Percentiles rank a stretch among this genome's conserved stretches.
These are phyloP conservation scores for Colletotrichum gloeosporioides DNA, from an alignment of 2,329 filamentous ascomycete species.

Conservation along the genomic window DNA sequence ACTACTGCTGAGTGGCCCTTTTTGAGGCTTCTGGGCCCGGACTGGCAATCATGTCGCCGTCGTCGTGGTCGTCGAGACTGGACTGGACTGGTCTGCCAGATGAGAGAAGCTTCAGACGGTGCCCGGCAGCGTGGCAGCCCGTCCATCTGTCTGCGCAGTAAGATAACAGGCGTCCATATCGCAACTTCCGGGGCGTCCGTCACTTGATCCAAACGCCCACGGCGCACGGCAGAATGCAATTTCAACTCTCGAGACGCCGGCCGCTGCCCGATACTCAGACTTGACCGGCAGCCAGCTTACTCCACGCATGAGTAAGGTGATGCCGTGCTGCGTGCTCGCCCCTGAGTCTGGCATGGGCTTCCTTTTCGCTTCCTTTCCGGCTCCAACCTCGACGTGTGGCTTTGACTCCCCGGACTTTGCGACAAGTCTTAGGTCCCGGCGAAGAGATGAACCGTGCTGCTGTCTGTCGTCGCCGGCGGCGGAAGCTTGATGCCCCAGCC, in stretches of 20 bases:
- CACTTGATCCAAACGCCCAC: slow-evolving; percentile 15
- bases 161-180: not conserved
- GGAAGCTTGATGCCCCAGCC: not conserved
- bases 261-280: slow-evolving; percentile 17
- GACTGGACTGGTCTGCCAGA: not conserved
- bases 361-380: not conserved
- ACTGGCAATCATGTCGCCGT: not conserved
- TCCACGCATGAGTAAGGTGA: slow-evolving; percentile 9
- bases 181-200: slow-evolving; percentile 1
- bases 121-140: not conserved
- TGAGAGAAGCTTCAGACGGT: not conserved
- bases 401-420: slow-evolving; percentile 5
- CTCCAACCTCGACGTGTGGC: not conserved
- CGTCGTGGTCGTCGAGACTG: not conserved
- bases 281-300: not conserved
- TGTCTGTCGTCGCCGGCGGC: not conserved
- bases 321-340: not conserved
- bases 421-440: not conserved
- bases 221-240: slow-evolving; percentile 13
- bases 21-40: not conserved
- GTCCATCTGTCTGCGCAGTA: not conserved
- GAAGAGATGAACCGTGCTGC: not conserved
- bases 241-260: slow-evolving; percentile 6
- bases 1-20: not conserved
- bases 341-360: not conserved